phyloP scores from a whole-genome alignment of 164 flowering plant species.

The Umbellularia californica region DNA sequence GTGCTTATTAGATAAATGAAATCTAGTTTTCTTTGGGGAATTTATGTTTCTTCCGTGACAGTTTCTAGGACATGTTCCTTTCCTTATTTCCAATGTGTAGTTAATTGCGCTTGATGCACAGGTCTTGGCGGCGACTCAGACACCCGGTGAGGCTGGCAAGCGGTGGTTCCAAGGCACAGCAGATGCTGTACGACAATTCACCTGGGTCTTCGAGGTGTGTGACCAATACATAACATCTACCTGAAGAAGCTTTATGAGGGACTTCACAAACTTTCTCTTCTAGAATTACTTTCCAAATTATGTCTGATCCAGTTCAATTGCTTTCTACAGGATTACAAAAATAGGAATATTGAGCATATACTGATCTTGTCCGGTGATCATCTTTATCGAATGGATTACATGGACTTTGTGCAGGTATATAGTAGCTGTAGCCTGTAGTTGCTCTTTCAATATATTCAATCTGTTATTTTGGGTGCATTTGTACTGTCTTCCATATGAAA shows the following conservation, averaged over 20 bases:
- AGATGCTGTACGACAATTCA: slow-evolving; percentile 85
- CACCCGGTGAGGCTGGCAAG: slow-evolving; percentile 21
- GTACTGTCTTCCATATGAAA: background rate
- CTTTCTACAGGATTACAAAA: slow-evolving; percentile 66
- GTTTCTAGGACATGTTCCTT: background rate
- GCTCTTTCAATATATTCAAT: background rate
- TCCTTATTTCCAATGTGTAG: background rate
- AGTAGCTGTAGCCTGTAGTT: background rate
- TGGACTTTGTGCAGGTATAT: slow-evolving; percentile 86
- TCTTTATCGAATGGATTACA: slow-evolving; percentile 91
- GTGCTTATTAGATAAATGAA: background rate
- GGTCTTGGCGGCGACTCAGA: slow-evolving; percentile 23
- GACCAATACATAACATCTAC: background rate
- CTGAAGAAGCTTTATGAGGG: no score
- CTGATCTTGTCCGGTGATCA: slow-evolving; percentile 94
- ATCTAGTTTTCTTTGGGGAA: background rate
- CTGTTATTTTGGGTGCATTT: background rate
- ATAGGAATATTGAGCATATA: slow-evolving; percentile 77
- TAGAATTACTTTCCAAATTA: background rate
- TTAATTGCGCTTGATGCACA: slow-evolving; percentile 23
- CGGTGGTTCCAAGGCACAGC: slow-evolving; percentile 96
- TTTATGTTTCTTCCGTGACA: background rate
- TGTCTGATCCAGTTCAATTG: background rate
- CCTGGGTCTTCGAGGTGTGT: slow-evolving; percentile 20
- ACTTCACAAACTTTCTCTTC: background rate